phyloP scores from a whole-genome alignment of 768 basidiomycete genomes.

The Tulasnella sp. region DNA sequence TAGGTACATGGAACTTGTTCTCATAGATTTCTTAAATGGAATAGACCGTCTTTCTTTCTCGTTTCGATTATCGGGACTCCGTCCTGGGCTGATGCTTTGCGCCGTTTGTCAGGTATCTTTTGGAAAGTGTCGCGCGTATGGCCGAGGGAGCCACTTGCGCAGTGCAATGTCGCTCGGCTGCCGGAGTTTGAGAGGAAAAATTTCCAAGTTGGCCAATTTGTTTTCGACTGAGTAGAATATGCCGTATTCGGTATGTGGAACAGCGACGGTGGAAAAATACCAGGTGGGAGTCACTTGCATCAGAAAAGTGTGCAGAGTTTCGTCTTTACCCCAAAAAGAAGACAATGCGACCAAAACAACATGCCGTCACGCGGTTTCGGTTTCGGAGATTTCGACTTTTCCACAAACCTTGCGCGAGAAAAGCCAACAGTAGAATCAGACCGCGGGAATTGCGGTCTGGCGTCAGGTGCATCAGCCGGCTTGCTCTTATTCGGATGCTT shows the following conservation, averaged over 20 bases:
- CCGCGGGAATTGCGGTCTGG: background rate
- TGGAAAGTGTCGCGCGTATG: background rate
- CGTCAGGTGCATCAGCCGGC: too few relatives aligned
- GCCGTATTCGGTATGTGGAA: background rate
- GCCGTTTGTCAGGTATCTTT: background rate
- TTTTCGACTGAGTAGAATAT: background rate
- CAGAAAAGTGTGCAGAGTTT: background rate
- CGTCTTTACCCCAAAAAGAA: background rate
- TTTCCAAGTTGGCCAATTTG: background rate
- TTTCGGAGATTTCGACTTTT: background rate
- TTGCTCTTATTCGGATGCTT: too few relatives aligned
- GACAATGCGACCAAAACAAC: background rate
- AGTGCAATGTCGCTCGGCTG: background rate
- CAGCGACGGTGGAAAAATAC: background rate
- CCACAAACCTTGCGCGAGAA: background rate
- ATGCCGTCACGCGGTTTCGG: background rate
- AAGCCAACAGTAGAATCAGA: background rate
- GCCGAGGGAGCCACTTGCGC: background rate
- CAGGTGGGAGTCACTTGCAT: background rate
- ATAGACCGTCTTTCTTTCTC: background rate
- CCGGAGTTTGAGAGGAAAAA: background rate
- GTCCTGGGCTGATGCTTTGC: too few relatives aligned
- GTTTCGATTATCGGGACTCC: background rate
- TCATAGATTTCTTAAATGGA: background rate
- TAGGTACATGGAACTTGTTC: constrained; percentile 12